phyloP scores from a whole-genome alignment of 1,139 yeast genomes.

The Saccharomyces hybrid region DNA sequence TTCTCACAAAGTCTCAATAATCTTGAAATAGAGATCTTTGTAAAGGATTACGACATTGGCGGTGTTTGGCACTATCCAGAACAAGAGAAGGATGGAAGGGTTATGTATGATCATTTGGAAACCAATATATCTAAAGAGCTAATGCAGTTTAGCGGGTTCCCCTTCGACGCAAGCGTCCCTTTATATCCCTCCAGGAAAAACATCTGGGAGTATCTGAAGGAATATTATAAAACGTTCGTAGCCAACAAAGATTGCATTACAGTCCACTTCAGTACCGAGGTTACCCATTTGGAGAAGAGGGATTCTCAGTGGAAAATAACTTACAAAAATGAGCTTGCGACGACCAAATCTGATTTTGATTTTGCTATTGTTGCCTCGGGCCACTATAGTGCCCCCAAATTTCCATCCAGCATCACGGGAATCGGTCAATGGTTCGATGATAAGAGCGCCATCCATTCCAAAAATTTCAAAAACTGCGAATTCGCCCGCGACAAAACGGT shows the following conservation, averaged over 20 bases:
- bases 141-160: constrained; percentile 28
- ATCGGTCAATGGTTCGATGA: constrained; percentile 52
- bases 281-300: too few relatives aligned
- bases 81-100: constrained; percentile 13
- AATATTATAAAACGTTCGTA: constrained; percentile 18
- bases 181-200: constrained; percentile 23
- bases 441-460: constrained; percentile 49
- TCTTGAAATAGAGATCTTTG: constrained; percentile 21
- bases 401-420: too few relatives aligned
- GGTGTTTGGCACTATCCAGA: constrained; percentile 30
- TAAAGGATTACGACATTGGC: constrained; percentile 20
- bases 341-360: too few relatives aligned
- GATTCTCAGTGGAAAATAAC: too few relatives aligned
- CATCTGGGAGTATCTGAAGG: constrained; percentile 21
- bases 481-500: constrained; percentile 39
- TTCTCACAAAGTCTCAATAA: constrained; percentile 20
- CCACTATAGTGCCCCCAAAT: too few relatives aligned
- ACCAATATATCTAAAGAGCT: constrained; percentile 25
- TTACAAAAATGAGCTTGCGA: too few relatives aligned
- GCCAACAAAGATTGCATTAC: constrained; percentile 9
- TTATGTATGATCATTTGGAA: constrained; percentile 29
- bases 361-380: constrained; percentile 49
- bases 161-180: constrained; percentile 17
- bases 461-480: constrained; percentile 46
- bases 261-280: too few relatives aligned